These are phyloP conservation scores for Cinchona pubescens DNA, from an alignment of 257 asterid genomes.

Conservation along the genomic window DNA sequence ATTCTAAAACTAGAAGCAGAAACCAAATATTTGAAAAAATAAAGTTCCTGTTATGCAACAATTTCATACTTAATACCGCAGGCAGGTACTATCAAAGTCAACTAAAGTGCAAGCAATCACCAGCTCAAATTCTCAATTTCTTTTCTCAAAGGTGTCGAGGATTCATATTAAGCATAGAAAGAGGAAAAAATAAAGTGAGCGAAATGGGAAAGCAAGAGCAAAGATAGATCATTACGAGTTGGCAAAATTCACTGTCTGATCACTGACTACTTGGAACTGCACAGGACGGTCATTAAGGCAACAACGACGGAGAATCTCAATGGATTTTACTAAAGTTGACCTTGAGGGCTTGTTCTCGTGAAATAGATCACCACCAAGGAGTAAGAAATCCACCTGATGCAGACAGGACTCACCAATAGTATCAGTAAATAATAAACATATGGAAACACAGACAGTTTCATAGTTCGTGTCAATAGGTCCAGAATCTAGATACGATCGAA, in stretches of 20 bases:
- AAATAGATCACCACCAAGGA: conserved; percentile 95
- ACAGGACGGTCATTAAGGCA: conserved; percentile 86
- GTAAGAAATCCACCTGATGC: conserved; percentile 78
- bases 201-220: not conserved
- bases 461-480: not conserved
- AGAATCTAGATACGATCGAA: too few relatives aligned
- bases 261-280: conserved; percentile 95
- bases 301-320: conserved; percentile 86
- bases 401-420: conserved; percentile 3
- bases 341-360: conserved; percentile 98
- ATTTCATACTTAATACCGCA: not conserved
- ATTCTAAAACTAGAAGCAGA: conserved; percentile 1
- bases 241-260: conserved; percentile 92
- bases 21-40: not conserved
- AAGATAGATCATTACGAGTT: conserved; percentile 53
- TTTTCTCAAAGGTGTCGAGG: not conserved
- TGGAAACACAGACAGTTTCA: not conserved
- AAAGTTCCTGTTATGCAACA: not conserved
- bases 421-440: not conserved
- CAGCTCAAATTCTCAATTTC: not conserved
- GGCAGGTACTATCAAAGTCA: not conserved
- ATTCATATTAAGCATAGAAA: not conserved
- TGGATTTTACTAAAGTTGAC: conserved; percentile 86
- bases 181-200: not conserved
- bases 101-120: not conserved